These are phyloP conservation scores for Pseudocercospora eumusae DNA, from an alignment of 2,329 filamentous ascomycete species.

Conservation along the genomic window DNA sequence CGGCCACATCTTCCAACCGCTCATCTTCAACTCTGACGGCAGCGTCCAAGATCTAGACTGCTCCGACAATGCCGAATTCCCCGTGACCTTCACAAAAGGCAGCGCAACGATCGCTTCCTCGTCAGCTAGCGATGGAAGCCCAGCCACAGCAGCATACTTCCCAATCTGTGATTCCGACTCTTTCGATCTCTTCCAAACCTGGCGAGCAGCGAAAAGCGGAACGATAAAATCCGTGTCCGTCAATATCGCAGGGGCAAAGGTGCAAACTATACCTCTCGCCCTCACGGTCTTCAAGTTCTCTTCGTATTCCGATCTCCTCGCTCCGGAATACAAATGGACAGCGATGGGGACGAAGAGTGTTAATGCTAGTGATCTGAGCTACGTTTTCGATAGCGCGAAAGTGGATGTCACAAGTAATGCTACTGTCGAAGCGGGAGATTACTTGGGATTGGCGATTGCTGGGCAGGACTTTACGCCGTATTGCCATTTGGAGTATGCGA, in stretches of 20 bases:
- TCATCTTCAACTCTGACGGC: slow-evolving; percentile 27
- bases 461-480: slow-evolving; percentile 30
- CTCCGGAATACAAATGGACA: slow-evolving; percentile 30
- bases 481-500: slow-evolving; percentile 31
- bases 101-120: slow-evolving; percentile 22
- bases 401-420: slow-evolving; percentile 28
- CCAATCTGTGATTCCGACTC: slow-evolving; percentile 31
- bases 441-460: slow-evolving; percentile 26
- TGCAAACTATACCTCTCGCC: slow-evolving; percentile 23
- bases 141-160: slow-evolving; percentile 26
- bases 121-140: slow-evolving; percentile 21
- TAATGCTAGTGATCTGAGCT: slow-evolving; percentile 25
- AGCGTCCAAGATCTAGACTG: slow-evolving; percentile 29
- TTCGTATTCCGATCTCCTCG: slow-evolving; percentile 25
- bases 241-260: slow-evolving; percentile 26
- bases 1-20: slow-evolving; percentile 33
- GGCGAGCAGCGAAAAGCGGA: slow-evolving; percentile 25
- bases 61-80: slow-evolving; percentile 22
- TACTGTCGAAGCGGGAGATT: slow-evolving; percentile 27
- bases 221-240: slow-evolving; percentile 26
- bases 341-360: slow-evolving; percentile 23
- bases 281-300: slow-evolving; percentile 32
- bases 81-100: slow-evolving; percentile 22
- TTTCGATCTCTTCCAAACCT: slow-evolving; percentile 33
- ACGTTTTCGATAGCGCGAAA: slow-evolving; percentile 26